phyloP scores from a whole-genome alignment of 2,329 filamentous ascomycete genomes.

The Atkinsonella texensis region DNA sequence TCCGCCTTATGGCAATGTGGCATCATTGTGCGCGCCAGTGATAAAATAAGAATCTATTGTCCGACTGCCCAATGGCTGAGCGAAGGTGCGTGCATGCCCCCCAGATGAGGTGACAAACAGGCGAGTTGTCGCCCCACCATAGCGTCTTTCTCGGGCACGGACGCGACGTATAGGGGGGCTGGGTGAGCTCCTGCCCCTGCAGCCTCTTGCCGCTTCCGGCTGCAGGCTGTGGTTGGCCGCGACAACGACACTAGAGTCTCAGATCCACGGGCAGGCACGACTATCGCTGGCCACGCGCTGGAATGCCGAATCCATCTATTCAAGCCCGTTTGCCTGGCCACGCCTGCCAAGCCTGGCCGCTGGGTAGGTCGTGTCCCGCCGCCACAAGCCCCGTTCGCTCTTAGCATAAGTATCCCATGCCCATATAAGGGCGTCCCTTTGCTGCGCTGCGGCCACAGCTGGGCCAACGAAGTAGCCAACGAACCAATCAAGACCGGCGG shows the following conservation, averaged over 20 bases:
- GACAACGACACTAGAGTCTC: slow-evolving; percentile 2
- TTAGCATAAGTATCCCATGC: not conserved
- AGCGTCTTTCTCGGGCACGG: slow-evolving; percentile 4
- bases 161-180: not conserved
- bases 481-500: no score
- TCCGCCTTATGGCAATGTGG: not conserved
- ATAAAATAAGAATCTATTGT: not conserved
- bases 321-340: no score
- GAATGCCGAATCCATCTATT: not conserved
- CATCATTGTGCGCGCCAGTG: no score
- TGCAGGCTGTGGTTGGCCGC: slow-evolving; percentile 7
- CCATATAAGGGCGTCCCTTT: no score
- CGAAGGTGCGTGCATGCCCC: no score
- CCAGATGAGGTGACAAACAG: not conserved
- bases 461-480: no score
- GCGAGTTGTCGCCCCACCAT: not conserved
- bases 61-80: no score
- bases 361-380: no score
- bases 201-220: not conserved
- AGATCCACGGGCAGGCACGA: not conserved
- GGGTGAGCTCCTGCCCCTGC: not conserved
- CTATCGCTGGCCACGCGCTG: not conserved
- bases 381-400: no score
- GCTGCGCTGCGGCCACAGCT: no score
- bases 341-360: no score